Evolutionary conservation across 2,329 filamentous ascomycete species (phyloP).

Genomic region (Penicillium brasilianum): DNA sequence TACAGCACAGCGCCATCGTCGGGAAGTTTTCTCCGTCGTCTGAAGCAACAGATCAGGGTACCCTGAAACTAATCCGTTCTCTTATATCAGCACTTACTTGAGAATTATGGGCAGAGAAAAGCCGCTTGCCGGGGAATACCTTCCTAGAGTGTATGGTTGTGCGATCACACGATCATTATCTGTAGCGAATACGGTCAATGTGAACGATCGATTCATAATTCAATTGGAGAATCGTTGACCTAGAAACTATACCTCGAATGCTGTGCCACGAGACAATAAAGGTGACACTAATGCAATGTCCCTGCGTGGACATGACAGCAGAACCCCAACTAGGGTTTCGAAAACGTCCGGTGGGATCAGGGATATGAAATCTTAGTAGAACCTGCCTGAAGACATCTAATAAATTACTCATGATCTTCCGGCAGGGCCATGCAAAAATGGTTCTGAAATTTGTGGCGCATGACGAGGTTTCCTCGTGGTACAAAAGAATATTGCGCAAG

Average conservation of each 20-base stretch:
- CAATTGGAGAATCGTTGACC: neutral
- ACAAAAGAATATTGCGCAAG: too few relatives aligned
- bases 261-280: neutral
- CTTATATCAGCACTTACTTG: neutral
- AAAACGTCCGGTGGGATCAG: neutral
- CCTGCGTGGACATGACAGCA: conserved; percentile 5
- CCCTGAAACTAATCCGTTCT: too few relatives aligned
- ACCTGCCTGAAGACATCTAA: neutral
- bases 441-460: too few relatives aligned
- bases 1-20: neutral
- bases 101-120: neutral
- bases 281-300: conserved; percentile 3
- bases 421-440: too few relatives aligned
- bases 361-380: neutral
- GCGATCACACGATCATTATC: neutral
- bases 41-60: neutral
- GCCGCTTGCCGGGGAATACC: neutral
- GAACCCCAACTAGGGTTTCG: neutral
- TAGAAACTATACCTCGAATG: neutral
- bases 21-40: neutral
- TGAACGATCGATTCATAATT: neutral
- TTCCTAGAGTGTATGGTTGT: neutral
- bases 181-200: neutral
- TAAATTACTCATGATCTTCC: too few relatives aligned
- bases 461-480: too few relatives aligned